Conservation (phyloP, 106 monocot genomes). For the Platanthera guangdongensis region DNA sequence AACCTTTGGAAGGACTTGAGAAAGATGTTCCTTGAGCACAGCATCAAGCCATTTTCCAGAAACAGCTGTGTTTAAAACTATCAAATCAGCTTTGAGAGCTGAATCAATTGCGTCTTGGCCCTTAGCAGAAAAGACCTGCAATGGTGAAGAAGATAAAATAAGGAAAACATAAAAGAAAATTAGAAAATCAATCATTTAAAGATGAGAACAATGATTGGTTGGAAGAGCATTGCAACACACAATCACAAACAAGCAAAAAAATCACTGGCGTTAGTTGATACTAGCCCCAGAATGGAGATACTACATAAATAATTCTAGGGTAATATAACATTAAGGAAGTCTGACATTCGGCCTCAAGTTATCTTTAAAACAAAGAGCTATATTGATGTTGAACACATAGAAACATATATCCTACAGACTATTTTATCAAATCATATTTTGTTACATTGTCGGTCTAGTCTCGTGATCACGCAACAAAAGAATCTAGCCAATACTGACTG, state of each 20-base stretch:
- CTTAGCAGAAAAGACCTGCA: constrained; percentile 53
- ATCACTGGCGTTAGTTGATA: neutral
- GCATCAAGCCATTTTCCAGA: constrained; percentile 97
- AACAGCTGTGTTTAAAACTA: constrained; percentile 93
- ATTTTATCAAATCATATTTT: neutral
- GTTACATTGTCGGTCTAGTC: neutral
- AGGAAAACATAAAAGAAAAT: neutral
- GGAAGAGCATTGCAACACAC: neutral
- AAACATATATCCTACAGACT: neutral
- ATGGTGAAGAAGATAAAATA: neutral
- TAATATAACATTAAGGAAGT: neutral
- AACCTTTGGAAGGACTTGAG: constrained; percentile 72
- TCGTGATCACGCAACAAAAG: neutral
- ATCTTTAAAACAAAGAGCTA: neutral
- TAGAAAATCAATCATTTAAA: neutral
- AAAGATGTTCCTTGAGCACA: constrained; percentile 54
- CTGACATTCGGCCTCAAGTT: neutral
- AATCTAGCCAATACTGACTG: neutral
- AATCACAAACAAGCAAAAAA: neutral
- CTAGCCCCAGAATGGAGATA: neutral
- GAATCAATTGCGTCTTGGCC: constrained; percentile 70
- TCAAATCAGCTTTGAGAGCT: constrained; percentile 67
- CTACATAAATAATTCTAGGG: neutral
- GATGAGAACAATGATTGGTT: neutral
- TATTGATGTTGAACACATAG: neutral